Conservation (phyloP, 2,329 filamentous ascomycete genomes). For the Lizonia empirigonia region DNA sequence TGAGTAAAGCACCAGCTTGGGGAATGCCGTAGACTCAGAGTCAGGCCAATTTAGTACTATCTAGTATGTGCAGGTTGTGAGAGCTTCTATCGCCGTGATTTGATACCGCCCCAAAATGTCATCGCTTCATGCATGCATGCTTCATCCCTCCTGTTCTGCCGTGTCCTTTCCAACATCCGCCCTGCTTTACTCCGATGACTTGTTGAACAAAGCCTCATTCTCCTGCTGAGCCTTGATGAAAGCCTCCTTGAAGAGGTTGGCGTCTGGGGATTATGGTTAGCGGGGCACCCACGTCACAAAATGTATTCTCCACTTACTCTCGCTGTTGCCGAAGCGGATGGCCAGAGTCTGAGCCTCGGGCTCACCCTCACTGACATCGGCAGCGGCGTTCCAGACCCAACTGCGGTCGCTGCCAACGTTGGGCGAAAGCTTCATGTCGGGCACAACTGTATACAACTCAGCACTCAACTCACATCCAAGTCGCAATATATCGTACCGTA, state of each 20-base stretch:
- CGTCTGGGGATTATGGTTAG: conserved; percentile 64
- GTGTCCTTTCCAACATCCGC: conserved; percentile 11
- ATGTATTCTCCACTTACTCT: conserved; percentile 65
- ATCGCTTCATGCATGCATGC: conserved; percentile 37
- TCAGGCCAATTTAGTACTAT: conserved; percentile 42
- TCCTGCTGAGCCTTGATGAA: conserved; percentile 97
- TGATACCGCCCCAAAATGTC: conserved; percentile 36
- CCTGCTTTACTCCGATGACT: conserved; percentile 52
- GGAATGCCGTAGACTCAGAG: conserved; percentile 28
- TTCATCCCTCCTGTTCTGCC: conserved; percentile 13
- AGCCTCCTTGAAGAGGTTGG: conserved; percentile 95
- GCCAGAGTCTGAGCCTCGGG: conserved; percentile 94
- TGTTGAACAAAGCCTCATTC: conserved; percentile 82
- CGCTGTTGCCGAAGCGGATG: conserved; percentile 96
- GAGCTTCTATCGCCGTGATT: conserved; percentile 38
- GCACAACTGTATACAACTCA: conserved; percentile 69
- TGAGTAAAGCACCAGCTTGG: too few species aligned
- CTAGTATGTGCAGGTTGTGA: conserved; percentile 45
- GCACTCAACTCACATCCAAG: conserved; percentile 19
- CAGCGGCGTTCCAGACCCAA: conserved; percentile 99
- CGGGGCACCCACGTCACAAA: not conserved
- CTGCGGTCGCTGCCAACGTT: conserved; percentile 98
- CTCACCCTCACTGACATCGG: conserved; percentile 97
- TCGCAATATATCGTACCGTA: conserved; percentile 71
- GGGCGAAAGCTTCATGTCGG: conserved; percentile 98